Conservation (phyloP, 1,284 basidiomycete genomes). For the Austropuccinia psidii region DNA sequence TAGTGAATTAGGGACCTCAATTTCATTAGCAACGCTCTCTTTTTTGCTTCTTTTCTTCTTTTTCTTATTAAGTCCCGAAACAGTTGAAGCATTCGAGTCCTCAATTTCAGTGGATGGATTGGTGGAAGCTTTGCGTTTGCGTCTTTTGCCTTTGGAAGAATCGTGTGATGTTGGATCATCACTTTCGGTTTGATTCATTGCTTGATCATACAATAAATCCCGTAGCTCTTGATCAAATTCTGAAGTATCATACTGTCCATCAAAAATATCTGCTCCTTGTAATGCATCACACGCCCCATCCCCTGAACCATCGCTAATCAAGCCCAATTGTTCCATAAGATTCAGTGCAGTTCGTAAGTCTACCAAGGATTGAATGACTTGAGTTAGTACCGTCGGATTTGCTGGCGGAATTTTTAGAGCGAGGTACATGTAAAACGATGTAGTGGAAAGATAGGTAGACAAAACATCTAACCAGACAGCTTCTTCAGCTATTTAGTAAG, state of each 20-base stretch:
- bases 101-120: background rate
- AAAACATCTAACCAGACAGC: conserved; percentile 1
- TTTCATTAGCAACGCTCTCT: conserved; percentile 1
- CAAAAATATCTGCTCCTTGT: no score
- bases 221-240: conserved; percentile 25
- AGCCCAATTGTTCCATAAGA: conserved; percentile 43
- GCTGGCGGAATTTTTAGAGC: conserved; percentile 1
- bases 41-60: background rate
- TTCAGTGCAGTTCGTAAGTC: conserved; percentile 26
- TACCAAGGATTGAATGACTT: conserved; percentile 21
- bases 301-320: conserved; percentile 41
- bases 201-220: conserved; percentile 19
- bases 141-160: background rate
- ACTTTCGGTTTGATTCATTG: background rate
- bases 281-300: conserved; percentile 1
- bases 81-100: background rate
- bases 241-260: background rate
- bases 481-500: background rate
- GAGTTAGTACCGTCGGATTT: conserved; percentile 4
- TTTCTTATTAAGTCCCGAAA: background rate
- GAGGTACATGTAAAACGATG: conserved; percentile 31
- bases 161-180: background rate
- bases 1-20: conserved; percentile 26
- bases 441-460: conserved; percentile 25
- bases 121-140: background rate